Percentiles rank a stretch among this genome's conserved stretches.
Conservation (phyloP, 768 basidiomycete species). For the Pleurotus eryngii region DNA sequence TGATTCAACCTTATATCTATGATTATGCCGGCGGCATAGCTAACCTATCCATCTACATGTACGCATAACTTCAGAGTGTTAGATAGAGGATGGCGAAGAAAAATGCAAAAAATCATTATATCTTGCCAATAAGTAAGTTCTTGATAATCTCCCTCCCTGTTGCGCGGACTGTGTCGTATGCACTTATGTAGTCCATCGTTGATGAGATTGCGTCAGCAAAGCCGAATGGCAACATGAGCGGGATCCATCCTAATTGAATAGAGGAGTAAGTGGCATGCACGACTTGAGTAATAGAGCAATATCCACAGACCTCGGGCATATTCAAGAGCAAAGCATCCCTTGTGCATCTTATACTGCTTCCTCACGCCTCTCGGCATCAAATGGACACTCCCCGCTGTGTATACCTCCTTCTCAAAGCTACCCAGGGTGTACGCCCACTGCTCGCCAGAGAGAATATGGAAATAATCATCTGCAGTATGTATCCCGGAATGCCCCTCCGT, state of each 20-base stretch:
- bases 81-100: background rate
- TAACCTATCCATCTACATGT: background rate
- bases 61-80: background rate
- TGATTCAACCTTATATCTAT: no score
- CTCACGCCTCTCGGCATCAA: constrained; percentile 76
- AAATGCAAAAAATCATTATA: constrained; percentile 40
- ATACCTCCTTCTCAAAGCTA: constrained; percentile 77
- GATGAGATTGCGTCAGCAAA: constrained; percentile 82
- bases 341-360: constrained; percentile 98
- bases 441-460: constrained; percentile 91
- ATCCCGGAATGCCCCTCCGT: constrained; percentile 95
- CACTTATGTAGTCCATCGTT: constrained; percentile 81
- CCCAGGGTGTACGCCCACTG: constrained; percentile 92
- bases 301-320: constrained; percentile 76
- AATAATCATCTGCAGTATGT: constrained; percentile 97
- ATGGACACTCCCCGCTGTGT: constrained; percentile 82
- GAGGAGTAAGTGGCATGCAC: background rate
- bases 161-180: constrained; percentile 74
- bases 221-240: constrained; percentile 93
- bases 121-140: constrained; percentile 85
- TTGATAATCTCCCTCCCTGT: constrained; percentile 80
- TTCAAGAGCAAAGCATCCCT: constrained; percentile 94
- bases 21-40: no score
- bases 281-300: background rate
- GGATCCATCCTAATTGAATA: constrained; percentile 83